Conservation (phyloP, 83 land plant species). For the Thuja plicata region DNA sequence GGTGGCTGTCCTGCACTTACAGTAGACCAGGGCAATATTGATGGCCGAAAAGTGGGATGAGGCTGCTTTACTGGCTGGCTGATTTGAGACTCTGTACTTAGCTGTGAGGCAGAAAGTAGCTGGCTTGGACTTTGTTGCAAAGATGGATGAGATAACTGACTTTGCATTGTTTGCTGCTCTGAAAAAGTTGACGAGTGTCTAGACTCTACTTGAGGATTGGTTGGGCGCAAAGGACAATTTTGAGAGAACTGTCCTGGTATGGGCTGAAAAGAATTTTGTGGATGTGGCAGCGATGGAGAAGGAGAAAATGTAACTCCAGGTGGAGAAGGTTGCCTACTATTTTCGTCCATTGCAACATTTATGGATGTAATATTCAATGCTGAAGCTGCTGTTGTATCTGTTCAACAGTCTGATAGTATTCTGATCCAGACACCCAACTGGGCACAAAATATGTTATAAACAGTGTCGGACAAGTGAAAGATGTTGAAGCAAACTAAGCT, state of each 20-base stretch:
- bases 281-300: neutral
- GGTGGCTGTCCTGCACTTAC: neutral
- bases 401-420: neutral
- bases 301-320: neutral
- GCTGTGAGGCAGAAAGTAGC: neutral
- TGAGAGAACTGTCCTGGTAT: neutral
- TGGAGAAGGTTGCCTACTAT: neutral
- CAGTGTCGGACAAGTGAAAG: neutral
- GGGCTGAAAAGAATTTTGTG: neutral
- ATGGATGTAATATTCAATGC: neutral
- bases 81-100: neutral
- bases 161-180: neutral
- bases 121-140: neutral
- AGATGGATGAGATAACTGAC: conserved; percentile 5
- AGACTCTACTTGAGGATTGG: neutral
- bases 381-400: neutral
- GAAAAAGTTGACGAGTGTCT: neutral
- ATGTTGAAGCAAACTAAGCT: neutral
- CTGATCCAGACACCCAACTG: neutral
- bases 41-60: conserved; percentile 3
- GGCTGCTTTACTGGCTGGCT: neutral
- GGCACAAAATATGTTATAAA: neutral
- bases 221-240: neutral
- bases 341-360: neutral
- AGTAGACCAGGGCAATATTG: neutral